Evolutionary conservation across 1,284 basidiomycete genomes (phyloP).

Genomic region (Ustilago trichophora): DNA sequence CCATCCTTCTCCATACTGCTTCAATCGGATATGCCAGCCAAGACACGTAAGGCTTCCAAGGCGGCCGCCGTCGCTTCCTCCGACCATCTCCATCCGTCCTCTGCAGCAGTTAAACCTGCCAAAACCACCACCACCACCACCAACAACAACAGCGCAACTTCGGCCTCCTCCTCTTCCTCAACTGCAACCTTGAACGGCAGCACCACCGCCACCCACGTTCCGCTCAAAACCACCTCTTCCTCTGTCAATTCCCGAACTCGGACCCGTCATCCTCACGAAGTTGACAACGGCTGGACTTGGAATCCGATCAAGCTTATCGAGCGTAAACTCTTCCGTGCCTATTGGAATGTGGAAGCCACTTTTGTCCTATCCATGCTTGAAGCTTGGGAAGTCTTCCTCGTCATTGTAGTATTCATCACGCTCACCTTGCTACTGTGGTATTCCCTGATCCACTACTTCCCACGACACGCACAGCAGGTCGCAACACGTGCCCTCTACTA

Average conservation of each 20-base stretch:
- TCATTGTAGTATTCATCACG: conserved; percentile 28
- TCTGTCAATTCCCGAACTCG: no score
- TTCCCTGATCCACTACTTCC: conserved; percentile 40
- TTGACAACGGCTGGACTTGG: conserved; percentile 17
- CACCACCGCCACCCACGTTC: conserved; percentile 10
- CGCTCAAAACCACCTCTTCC: background rate
- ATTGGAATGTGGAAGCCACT: conserved; percentile 39
- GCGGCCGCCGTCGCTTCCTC: background rate
- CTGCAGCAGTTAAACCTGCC: conserved; percentile 8
- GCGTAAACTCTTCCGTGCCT: conserved; percentile 37
- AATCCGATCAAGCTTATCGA: conserved; percentile 44
- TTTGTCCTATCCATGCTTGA: conserved; percentile 47
- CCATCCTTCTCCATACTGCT: no score
- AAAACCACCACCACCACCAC: conserved; percentile 4
- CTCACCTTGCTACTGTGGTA: conserved; percentile 37
- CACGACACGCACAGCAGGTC: conserved; percentile 25
- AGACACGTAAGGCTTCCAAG: conserved; percentile 21
- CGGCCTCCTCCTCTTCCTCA: conserved; percentile 15
- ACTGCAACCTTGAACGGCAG: conserved; percentile 15
- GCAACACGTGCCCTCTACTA: conserved; percentile 37
- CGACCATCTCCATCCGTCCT: conserved; percentile 22
- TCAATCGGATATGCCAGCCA: conserved; percentile 34
- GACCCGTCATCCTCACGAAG: no score
- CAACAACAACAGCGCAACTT: no score
- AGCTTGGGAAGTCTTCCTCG: conserved; percentile 45